Base-by-base conservation (phyloP, 2,329 filamentous ascomycete species). In the Penicillium sp. region DNA sequence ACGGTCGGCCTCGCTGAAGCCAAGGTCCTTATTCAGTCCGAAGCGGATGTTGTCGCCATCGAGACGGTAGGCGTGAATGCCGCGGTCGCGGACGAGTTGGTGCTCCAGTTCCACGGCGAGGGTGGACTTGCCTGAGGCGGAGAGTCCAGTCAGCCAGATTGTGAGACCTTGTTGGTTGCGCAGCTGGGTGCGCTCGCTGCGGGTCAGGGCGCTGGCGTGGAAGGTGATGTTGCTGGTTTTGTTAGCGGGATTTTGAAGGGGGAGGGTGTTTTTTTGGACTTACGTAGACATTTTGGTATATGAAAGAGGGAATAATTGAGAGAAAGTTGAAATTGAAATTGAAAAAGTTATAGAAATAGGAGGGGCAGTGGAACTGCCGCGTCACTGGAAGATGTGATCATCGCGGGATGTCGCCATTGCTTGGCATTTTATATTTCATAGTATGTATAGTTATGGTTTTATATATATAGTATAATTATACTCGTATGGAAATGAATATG, bases 41-140 rank as follows among this genome's bases (percentile, higher is more conserved):
- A 97, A 97, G 59, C 94, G 93, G 64, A 99, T 88, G 78, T 99
- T 99, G 84, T 99, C 94, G 69, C 93, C 94, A 77, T 99, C 94
- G 30, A 99, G 87, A 50, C 94, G 87, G 84, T 99, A 99, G 58
- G 92, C 89, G 53, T 88, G 80, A 49, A 94, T 80, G 41, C 88
- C 88, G 75, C 96, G 91, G 55, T 69, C 64, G 53, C 60, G 64
- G 53, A 99, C 85, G 33, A 99, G 87, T 76, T 97, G 91, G 80
- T 97, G 93, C 82, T 99, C 94, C 38, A 99, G 89, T 16, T 94
- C 94, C 3, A 91, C 96, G 53, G 94, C 94, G 60, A 99, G 90
- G 56, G 94, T 99, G 50, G 93, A 97, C 79, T 99, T 99, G 72
- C 94, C 94, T 0, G 91, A 96, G 49, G 93, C 94, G 36, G 90